Evolutionary conservation across 2,329 filamentous ascomycete genomes (phyloP).

Genomic region (Fusarium paranaense): DNA sequence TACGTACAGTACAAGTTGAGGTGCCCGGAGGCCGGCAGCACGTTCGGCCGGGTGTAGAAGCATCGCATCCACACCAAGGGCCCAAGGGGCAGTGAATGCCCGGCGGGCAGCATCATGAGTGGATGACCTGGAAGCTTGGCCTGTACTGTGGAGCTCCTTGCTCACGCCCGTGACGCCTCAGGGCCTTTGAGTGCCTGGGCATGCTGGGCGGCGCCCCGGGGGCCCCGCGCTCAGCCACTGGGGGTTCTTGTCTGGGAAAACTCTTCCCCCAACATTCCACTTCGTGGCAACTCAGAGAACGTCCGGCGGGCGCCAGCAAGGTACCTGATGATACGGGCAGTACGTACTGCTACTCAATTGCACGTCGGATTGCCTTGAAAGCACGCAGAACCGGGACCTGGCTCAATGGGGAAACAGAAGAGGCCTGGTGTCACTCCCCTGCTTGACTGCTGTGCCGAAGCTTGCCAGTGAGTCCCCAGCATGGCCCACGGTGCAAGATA

Average conservation of each 20-base stretch:
- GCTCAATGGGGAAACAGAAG: constrained; percentile 21
- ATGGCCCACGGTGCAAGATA: constrained; percentile 16
- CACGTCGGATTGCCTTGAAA: neutral
- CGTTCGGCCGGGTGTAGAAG: constrained; percentile 34
- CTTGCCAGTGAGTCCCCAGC: constrained; percentile 37
- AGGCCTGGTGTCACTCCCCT: constrained; percentile 18
- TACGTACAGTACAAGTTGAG: constrained; percentile 18
- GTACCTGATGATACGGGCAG: constrained; percentile 24
- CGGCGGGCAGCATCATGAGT: neutral
- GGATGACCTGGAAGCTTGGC: neutral
- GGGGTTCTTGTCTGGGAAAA: constrained; percentile 39
- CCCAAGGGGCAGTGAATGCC: constrained; percentile 24
- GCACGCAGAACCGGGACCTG: constrained; percentile 18
- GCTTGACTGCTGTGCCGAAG: constrained; percentile 38
- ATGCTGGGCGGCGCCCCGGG: constrained; percentile 24
- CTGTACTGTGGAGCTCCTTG: constrained; percentile 24
- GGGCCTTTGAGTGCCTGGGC: constrained; percentile 25
- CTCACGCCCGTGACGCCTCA: constrained; percentile 19
- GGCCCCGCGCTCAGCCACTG: constrained; percentile 43
- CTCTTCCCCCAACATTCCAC: constrained; percentile 48
- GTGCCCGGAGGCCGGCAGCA: constrained; percentile 29
- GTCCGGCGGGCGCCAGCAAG: constrained; percentile 42
- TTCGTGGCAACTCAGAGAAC: constrained; percentile 43
- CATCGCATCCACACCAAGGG: constrained; percentile 25
- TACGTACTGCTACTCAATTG: neutral